Conservation (phyloP, 2,329 filamentous ascomycete species). For the Claviceps cyperi region DNA sequence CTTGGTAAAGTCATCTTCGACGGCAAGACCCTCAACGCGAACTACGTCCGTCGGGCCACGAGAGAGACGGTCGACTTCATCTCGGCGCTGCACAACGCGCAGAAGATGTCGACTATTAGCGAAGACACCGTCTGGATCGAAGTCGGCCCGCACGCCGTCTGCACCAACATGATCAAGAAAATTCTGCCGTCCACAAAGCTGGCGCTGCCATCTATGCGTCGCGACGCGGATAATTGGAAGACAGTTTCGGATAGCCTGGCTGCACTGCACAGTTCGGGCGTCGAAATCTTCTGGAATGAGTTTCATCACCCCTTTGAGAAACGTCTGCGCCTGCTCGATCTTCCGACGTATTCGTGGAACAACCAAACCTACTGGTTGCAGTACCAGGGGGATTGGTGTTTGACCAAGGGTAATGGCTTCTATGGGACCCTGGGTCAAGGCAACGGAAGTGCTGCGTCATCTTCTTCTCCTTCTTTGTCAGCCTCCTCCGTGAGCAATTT, state of each 20-base stretch:
- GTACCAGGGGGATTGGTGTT: slow-evolving; percentile 54
- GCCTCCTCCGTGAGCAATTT: not conserved
- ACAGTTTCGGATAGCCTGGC: slow-evolving; percentile 43
- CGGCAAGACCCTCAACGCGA: slow-evolving; percentile 25
- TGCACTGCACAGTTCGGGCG: slow-evolving; percentile 39
- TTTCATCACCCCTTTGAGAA: slow-evolving; percentile 39
- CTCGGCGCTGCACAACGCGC: slow-evolving; percentile 36
- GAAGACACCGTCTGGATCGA: slow-evolving; percentile 51
- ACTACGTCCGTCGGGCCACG: slow-evolving; percentile 43
- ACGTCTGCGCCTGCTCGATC: slow-evolving; percentile 35
- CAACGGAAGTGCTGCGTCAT: not conserved
- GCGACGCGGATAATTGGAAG: slow-evolving; percentile 50
- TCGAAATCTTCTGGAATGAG: slow-evolving; percentile 41
- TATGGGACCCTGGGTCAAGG: slow-evolving; percentile 23
- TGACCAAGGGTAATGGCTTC: slow-evolving; percentile 48
- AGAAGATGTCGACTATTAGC: slow-evolving; percentile 32
- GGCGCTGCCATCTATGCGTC: slow-evolving; percentile 41
- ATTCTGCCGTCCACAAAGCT: slow-evolving; percentile 33
- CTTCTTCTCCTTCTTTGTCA: not conserved
- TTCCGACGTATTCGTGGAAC: slow-evolving; percentile 60
- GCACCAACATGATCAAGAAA: slow-evolving; percentile 45
- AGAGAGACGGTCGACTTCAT: slow-evolving; percentile 52
- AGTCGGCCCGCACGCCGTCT: slow-evolving; percentile 52
- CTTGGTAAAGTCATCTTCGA: slow-evolving; percentile 34
- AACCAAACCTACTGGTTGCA: slow-evolving; percentile 56